These are phyloP conservation scores for Pilaira anomala DNA, from an alignment of 192 early-diverging fungal species.

Conservation along the genomic window DNA sequence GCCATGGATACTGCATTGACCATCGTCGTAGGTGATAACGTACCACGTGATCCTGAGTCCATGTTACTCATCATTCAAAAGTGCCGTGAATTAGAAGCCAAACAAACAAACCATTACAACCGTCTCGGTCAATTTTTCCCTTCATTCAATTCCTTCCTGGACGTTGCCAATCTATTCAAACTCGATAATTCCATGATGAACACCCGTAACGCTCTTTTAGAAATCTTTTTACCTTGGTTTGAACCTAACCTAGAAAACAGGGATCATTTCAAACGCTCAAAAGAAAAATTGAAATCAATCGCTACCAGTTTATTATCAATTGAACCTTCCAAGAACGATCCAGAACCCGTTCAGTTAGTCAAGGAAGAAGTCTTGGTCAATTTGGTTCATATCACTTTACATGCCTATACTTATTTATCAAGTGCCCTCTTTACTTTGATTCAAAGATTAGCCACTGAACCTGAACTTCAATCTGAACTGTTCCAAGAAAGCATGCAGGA, in stretches of 20 bases:
- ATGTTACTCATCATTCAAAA: constrained; percentile 10
- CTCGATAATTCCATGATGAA: neutral
- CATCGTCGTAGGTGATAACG: constrained; percentile 8
- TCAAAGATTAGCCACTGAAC: constrained; percentile 40
- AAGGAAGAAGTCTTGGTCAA: constrained; percentile 31
- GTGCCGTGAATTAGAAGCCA: neutral
- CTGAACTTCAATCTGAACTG: constrained; percentile 35
- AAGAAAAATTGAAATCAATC: neutral
- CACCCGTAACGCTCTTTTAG: neutral
- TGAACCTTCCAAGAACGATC: constrained; percentile 23
- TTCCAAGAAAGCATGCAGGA: constrained; percentile 25
- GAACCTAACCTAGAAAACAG: neutral
- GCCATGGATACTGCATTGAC: constrained; percentile 21
- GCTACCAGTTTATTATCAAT: neutral
- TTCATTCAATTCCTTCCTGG: neutral
- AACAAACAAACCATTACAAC: neutral
- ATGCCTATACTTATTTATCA: constrained; percentile 25
- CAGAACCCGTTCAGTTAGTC: constrained; percentile 20
- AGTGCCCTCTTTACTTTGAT: constrained; percentile 31
- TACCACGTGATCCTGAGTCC: constrained; percentile 5
- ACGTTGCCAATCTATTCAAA: neutral
- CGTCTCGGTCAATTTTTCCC: neutral
- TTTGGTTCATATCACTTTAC: constrained; percentile 33
- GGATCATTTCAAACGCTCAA: neutral
- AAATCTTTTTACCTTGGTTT: constrained; percentile 14